Evolutionary conservation across 257 asterid species (phyloP).

Genomic region (Eucommia ulmoides): DNA sequence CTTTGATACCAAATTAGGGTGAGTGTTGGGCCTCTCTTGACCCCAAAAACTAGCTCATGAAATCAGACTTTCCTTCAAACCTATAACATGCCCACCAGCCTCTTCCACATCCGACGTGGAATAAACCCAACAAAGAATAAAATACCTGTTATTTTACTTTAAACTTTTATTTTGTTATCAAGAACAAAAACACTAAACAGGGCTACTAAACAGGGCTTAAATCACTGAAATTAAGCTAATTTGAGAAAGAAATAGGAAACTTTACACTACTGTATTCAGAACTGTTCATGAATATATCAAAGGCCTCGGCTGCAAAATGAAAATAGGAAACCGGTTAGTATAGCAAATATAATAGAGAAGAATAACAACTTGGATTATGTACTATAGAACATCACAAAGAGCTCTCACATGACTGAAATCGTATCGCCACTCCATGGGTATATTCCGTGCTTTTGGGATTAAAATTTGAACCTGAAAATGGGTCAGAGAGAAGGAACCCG

Average conservation of each 20-base stretch:
- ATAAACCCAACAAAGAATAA: background rate
- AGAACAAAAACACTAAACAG: no score
- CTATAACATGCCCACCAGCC: background rate
- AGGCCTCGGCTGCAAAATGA: conserved; percentile 56
- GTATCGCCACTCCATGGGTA: conserved; percentile 54
- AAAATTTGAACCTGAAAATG: conserved; percentile 36
- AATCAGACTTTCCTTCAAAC: background rate
- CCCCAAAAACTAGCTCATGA: background rate
- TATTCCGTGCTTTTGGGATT: conserved; percentile 29
- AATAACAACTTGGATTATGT: background rate
- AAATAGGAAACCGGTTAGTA: no score
- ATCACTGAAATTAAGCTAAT: background rate
- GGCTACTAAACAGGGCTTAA: background rate
- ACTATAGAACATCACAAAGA: conserved; percentile 4
- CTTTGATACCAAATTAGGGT: no score
- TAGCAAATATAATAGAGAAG: conserved; percentile 6
- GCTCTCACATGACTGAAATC: conserved; percentile 63
- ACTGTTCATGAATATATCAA: conserved; percentile 51
- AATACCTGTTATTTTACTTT: no score
- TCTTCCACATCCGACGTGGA: background rate
- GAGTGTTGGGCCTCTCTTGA: no score
- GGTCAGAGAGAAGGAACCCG: conserved; percentile 2
- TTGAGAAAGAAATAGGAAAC: conserved; percentile 10
- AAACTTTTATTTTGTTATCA: no score
- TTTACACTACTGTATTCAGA: conserved; percentile 56